Evolutionary conservation across 768 basidiomycete species (phyloP), one percentile per base, ranked within the genome.

Genomic region (Cystobasidium onofrii): DNA sequence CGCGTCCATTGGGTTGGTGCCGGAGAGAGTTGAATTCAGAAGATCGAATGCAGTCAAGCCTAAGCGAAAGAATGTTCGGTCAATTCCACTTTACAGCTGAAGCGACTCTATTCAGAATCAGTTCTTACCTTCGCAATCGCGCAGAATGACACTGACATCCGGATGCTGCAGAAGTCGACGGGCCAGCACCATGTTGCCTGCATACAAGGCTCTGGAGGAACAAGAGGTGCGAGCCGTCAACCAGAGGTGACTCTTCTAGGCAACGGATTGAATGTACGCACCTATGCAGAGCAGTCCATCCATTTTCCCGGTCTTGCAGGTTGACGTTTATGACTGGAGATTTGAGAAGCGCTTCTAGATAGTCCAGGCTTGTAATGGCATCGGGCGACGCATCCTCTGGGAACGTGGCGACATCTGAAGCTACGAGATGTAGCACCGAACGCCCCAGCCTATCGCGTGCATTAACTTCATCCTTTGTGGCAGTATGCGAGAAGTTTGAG

Each of bases 261-360:
- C 29, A 7, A 50, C 25, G 41, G 27, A 7, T 9, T 13, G n/a
- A 18, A 10, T 17, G 34, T 29, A 13, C 29, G 12, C 91, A 91
- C 61, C 92, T 84, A 78, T 99, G 95, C 25, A 98, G 83, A 7
- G 94, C 86, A 0, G 92, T 95, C 90, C 92, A 97, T 72, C 88
- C 89, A 73, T 86, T 90, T 84, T 98, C 95, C 66, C 80, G 80
- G 81, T 99, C 95, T 50, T 83, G 82, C 7, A 89, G 73, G 77
- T 98, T 98, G 76, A 92, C 86, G 72, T 90, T 88, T 80, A 93
- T 84, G 27, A 83, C 81, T 0, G 91, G 87, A 76, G 91, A 89
- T 20, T 86, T 85, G 64, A 98, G 85, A 4, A 97, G 83, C 69
- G 90, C 83, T 64, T 87, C 84, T 50, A 90, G 86, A 80, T 89